phyloP scores from a whole-genome alignment of 2,329 filamentous ascomycete species.

The Penicillium sp. region DNA sequence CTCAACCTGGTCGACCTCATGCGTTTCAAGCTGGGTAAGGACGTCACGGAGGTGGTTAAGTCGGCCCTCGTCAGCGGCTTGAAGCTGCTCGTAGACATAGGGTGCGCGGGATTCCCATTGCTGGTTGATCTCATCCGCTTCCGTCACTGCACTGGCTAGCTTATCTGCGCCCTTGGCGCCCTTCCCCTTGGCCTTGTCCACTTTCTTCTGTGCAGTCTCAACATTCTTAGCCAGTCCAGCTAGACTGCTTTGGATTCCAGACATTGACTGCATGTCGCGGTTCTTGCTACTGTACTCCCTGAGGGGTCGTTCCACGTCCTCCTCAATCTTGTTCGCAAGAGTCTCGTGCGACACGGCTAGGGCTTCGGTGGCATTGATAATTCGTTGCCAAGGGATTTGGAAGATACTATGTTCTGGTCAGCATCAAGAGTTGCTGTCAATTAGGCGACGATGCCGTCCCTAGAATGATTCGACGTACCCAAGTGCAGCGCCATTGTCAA shows the following conservation, averaged over 20 bases:
- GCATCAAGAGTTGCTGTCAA: constrained; percentile 12
- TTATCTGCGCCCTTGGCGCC: constrained; percentile 74
- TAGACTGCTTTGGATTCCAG: constrained; percentile 80
- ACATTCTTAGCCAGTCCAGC: constrained; percentile 80
- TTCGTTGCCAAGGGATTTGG: constrained; percentile 84
- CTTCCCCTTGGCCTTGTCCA: constrained; percentile 82
- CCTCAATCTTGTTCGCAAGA: constrained; percentile 80
- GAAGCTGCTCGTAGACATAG: constrained; percentile 90
- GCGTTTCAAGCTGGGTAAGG: constrained; percentile 89
- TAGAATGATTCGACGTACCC: constrained; percentile 65
- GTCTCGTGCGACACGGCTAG: constrained; percentile 82
- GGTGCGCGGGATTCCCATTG: constrained; percentile 96
- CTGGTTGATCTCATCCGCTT: constrained; percentile 75
- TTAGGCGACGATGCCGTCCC: neutral
- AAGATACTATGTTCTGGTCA: constrained; percentile 69
- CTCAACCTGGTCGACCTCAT: constrained; percentile 86
- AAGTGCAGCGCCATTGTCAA: constrained; percentile 77
- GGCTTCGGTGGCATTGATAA: constrained; percentile 77
- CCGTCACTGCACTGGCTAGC: constrained; percentile 72
- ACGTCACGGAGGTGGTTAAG: constrained; percentile 88
- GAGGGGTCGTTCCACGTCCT: constrained; percentile 83
- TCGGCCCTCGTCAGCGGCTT: constrained; percentile 85
- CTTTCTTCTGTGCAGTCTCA: constrained; percentile 79
- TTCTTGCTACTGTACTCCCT: constrained; percentile 74
- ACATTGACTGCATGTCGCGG: constrained; percentile 77